phyloP scores from a whole-genome alignment of 1,284 basidiomycete species.

The Ustanciosporium gigantosporum region DNA sequence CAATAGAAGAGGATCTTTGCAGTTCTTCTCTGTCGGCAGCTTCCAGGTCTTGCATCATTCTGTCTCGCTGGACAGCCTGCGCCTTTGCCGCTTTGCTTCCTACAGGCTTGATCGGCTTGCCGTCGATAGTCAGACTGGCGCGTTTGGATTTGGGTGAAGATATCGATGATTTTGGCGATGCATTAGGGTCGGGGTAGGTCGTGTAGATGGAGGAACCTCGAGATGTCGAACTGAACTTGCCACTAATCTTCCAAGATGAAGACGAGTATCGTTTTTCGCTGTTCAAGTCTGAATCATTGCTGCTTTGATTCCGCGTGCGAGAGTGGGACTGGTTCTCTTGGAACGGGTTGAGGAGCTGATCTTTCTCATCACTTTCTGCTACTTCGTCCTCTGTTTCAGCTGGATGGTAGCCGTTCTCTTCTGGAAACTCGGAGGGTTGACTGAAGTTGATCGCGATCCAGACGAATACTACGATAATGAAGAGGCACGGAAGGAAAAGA shows the following conservation, averaged over 20 bases:
- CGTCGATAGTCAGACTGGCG: slow-evolving; percentile 1
- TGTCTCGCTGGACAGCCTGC: slow-evolving; percentile 11
- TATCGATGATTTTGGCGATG: slow-evolving; percentile 3
- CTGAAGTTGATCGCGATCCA: slow-evolving; percentile 31
- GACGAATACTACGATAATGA: slow-evolving; percentile 18
- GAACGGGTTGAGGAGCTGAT: slow-evolving; percentile 31
- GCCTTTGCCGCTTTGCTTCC: slow-evolving; percentile 32
- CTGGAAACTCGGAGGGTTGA: slow-evolving; percentile 18
- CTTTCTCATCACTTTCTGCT: slow-evolving; percentile 13
- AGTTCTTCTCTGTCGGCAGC: slow-evolving; percentile 26
- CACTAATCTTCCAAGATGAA: slow-evolving; percentile 30
- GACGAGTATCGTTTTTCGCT: too few species aligned
- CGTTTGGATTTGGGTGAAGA: slow-evolving; percentile 16
- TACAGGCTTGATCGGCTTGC: slow-evolving; percentile 7
- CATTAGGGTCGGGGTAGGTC: slow-evolving; percentile 20
- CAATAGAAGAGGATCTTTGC: slow-evolving; percentile 18
- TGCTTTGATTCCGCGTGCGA: background rate
- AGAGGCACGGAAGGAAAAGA: slow-evolving; percentile 27
- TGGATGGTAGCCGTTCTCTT: slow-evolving; percentile 12
- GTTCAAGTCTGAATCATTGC: too few species aligned
- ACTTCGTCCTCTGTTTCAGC: slow-evolving; percentile 5
- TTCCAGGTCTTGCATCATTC: slow-evolving; percentile 31
- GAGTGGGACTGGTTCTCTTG: slow-evolving; percentile 18
- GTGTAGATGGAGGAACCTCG: slow-evolving; percentile 23
- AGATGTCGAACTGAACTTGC: slow-evolving; percentile 32